phyloP scores from a whole-genome alignment of 1,284 basidiomycete species.

The Heterobasidion parviporum region DNA sequence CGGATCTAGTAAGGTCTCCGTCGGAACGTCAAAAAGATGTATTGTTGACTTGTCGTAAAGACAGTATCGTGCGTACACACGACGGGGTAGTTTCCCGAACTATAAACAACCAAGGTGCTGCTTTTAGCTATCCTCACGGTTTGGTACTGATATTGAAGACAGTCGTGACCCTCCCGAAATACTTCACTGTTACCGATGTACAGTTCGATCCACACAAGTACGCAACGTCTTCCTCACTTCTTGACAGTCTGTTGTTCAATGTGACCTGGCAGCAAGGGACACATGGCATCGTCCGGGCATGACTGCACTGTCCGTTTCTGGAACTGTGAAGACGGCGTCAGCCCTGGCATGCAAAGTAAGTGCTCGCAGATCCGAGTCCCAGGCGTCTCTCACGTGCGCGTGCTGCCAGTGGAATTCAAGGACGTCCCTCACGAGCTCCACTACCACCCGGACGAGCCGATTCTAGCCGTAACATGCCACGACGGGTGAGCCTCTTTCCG shows the following conservation, averaged over 20 bases:
- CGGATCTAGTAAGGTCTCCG: not conserved
- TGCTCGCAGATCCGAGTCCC: no score
- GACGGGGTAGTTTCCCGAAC: not conserved
- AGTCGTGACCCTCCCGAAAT: not conserved
- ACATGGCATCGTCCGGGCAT: not conserved
- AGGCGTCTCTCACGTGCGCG: not conserved
- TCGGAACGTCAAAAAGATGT: no score
- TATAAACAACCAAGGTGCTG: not conserved
- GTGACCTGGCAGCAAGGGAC: not conserved
- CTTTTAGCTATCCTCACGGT: not conserved
- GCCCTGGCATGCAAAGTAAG: not conserved
- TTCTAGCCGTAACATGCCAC: constrained; percentile 8
- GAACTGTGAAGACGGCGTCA: not conserved
- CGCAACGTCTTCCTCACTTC: not conserved
- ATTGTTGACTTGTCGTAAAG: not conserved
- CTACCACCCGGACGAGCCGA: constrained; percentile 5
- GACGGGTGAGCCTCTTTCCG: constrained; percentile 6
- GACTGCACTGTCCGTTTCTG: not conserved
- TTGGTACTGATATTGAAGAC: no score
- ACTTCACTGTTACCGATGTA: constrained; percentile 5
- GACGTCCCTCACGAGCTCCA: constrained; percentile 7
- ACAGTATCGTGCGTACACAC: not conserved
- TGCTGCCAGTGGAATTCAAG: constrained; percentile 2
- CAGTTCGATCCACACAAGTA: constrained; percentile 2
- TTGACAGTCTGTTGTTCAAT: not conserved